Percentiles rank a stretch among this genome's conserved stretches.
phyloP scores from a whole-genome alignment of 176 grass and related monocot species.

The Paspalum notatum region DNA sequence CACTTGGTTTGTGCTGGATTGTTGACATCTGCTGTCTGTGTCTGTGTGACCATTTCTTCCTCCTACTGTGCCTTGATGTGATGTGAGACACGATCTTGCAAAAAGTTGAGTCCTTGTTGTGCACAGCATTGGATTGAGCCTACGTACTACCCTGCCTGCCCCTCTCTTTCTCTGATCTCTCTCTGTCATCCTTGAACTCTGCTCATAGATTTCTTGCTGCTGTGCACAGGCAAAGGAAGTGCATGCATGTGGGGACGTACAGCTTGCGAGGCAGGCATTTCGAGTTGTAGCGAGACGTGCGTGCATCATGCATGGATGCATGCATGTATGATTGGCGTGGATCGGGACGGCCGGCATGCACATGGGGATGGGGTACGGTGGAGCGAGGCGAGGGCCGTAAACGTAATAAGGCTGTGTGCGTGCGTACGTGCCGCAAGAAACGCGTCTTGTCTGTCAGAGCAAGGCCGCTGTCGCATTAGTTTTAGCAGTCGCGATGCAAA shows the following conservation, averaged over 20 bases:
- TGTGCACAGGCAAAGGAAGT: conserved; percentile 1
- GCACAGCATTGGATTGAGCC: too few species aligned
- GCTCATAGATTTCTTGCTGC: conserved; percentile 39
- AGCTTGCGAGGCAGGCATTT: conserved; percentile 5
- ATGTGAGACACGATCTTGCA: conserved; percentile 7
- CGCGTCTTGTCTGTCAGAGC: conserved; percentile 59
- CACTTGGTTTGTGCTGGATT: conserved; percentile 20
- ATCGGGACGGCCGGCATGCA: not conserved
- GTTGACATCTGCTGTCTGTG: not conserved
- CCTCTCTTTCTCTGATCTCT: not conserved
- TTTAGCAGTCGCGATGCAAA: conserved; percentile 43
- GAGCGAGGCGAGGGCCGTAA: not conserved
- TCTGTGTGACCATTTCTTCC: conserved; percentile 18
- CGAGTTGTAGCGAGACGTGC: conserved; percentile 14
- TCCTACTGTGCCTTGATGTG: conserved; percentile 1
- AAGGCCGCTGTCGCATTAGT: not conserved
- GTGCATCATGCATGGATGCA: conserved; percentile 13
- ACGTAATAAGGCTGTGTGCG: not conserved
- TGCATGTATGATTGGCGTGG: conserved; percentile 5
- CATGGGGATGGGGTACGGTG: conserved; percentile 14
- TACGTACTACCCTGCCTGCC: not conserved
- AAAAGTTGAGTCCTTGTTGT: too few species aligned
- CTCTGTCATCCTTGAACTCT: conserved; percentile 20
- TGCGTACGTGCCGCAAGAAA: conserved; percentile 51
- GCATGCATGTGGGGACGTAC: conserved; percentile 44